Base-by-base conservation (phyloP, 345 rosid genomes). In the Citrus hindsii region DNA sequence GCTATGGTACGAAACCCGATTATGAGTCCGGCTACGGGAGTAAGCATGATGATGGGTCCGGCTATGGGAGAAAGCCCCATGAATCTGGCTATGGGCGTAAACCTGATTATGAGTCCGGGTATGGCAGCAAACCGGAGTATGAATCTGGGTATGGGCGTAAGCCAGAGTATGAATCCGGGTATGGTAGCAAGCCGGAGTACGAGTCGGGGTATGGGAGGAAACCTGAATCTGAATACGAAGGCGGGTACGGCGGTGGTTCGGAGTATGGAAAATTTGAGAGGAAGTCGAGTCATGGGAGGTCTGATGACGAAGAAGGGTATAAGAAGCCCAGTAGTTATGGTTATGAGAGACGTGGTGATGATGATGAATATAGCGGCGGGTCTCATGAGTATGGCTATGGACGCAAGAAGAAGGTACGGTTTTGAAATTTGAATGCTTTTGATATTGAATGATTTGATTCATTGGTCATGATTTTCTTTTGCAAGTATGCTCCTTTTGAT, bases 381-480 rank as follows among this genome's bases (percentile, higher is more conserved):
- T 48, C 38, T 70, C 37, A 38, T 18, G 74, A 70, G 24, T 32
- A 70, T 42, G 56, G 77, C 60, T 63, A 27, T 55, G 64, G 48
- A 66, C 94, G 97, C 87, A 93, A 92, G 90, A 92, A 92, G 87
- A 83, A 96, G 85, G 99, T 96, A 66, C 90, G 91, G 82, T 46
- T 38, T 64, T 62, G 13, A 40, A 40, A 40, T 40, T 40, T 40
- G 12, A 6, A 33, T 35, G 48, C n/a, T 22, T 70, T 48, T 18
- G 9, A 27, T 48, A 28, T 27, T 19, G 24, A 7, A 9, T 71
- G 14, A 27, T 28, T 19, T 71, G 24, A 28, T 19, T 51, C 10
- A 10, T 28, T 51, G 46, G 4, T 33, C 35, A 19, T 66, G 25
- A 64, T 64, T 65, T 65, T 65, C n/a, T 30, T 18, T 37, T 16